Evolutionary conservation across 1,284 basidiomycete genomes (phyloP), one percentile per base, ranked within the genome.

Genomic region (Ganoderma sinense): DNA sequence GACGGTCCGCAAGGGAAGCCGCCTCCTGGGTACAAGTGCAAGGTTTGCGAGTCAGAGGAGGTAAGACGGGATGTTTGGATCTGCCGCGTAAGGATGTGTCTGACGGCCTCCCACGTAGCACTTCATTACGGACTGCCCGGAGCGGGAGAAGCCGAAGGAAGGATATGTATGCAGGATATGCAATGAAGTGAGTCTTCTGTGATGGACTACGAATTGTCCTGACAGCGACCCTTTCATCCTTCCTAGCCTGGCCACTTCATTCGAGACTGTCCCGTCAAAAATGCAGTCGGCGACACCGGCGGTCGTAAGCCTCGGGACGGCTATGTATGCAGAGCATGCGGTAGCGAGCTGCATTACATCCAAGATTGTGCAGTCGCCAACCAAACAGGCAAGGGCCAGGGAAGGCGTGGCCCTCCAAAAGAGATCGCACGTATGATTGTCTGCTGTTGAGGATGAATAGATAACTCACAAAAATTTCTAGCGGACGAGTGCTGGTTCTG

Each of bases 401-500:
- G 86, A 69, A 75, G 80, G 73, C 84, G 83, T 29, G 89, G 87
- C 5, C 91, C 91, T 4, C 88, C 87, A 1, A 95, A 92, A 77
- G 93, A 95, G 77, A 94, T 96, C 69, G 88, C 85, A 68, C 92
- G 94, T 94, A 77, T 78, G 92, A 83, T 26, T 75, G 60, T 65
- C 18, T 66, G 33, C 31, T 55, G n/a, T 20, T 20, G 20, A 14
- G 40, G 20, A 16, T 31, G 14, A 11, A n/a, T 41, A 26, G 16
- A 59, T 31, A 40, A n/a, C 60, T 68, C 16, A 67, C n/a, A 13
- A 4, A 8, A 36, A 5, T 40, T 41, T 2, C 14, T 31, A 95
- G 94, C 94, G 72, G 92, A 92, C 70, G 93, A 95, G 82, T 97
- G 97, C 80, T 98, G 97, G 96, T 98, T 98, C 84, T 98, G 97